These are phyloP conservation scores for Mucor piriformis DNA, from an alignment of 371 early-diverging fungal species.

Conservation along the genomic window DNA sequence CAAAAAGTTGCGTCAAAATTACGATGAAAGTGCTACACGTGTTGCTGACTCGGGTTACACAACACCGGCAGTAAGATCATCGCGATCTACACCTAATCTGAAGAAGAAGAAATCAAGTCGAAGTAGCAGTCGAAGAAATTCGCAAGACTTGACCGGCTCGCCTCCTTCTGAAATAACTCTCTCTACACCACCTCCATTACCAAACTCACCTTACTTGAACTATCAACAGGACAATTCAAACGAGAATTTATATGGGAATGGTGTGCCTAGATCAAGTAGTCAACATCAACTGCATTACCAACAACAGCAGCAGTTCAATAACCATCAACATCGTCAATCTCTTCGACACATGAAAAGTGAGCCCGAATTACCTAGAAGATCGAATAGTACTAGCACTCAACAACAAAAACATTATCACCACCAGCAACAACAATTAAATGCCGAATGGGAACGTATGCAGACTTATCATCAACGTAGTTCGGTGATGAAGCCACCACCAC, in stretches of 20 bases:
- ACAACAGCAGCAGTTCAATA: conserved; percentile 2
- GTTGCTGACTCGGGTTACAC: not conserved
- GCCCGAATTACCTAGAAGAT: conserved; percentile 29
- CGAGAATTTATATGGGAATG: conserved; percentile 4
- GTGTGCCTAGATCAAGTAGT: conserved; percentile 10
- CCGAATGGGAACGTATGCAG: conserved; percentile 50
- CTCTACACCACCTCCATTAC: conserved; percentile 14
- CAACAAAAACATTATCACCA: conserved; percentile 11
- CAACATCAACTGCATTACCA: conserved; percentile 15
- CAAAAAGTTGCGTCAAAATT: conserved; percentile 15
- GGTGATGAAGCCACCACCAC: conserved; percentile 27
- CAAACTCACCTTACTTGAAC: conserved; percentile 1
- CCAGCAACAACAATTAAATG: conserved; percentile 34
- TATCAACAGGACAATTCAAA: not conserved
- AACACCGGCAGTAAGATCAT: conserved; percentile 19
- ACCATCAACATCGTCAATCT: conserved; percentile 12
- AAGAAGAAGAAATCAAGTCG: conserved; percentile 24
- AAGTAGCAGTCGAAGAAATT: conserved; percentile 17
- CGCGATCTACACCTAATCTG: conserved; percentile 36
- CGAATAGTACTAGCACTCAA: not conserved
- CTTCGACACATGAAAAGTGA: conserved; percentile 41
- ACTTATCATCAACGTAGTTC: conserved; percentile 44
- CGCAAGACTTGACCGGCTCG: conserved; percentile 20
- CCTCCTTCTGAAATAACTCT: conserved; percentile 7
- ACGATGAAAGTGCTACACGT: not conserved